A percentile compares a stretch with the other conserved stretches of the same genome.
Conservation (phyloP, 2,329 filamentous ascomycete species). For the Colletotrichum caudatum region DNA sequence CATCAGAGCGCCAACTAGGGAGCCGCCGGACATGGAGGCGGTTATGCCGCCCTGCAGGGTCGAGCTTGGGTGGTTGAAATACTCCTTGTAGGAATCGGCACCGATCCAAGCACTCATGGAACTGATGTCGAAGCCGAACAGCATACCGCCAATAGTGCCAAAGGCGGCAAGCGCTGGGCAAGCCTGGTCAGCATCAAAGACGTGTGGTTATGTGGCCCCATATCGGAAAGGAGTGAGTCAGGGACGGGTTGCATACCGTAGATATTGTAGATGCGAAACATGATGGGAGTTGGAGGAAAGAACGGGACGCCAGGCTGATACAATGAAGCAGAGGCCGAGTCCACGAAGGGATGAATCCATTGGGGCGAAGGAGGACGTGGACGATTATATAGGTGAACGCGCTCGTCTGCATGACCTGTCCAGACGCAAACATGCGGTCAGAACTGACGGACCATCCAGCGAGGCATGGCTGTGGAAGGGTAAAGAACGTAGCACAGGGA, state of each 20-base stretch:
- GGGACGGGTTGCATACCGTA: conserved; percentile 47
- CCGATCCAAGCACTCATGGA: conserved; percentile 70
- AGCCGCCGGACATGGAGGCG: conserved; percentile 64
- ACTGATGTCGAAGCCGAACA: conserved; percentile 68
- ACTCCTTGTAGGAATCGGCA: conserved; percentile 63
- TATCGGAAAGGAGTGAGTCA: not conserved
- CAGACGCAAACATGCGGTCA: not conserved
- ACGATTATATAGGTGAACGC: conserved; percentile 16
- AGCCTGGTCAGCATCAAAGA: not conserved
- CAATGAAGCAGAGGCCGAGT: not conserved
- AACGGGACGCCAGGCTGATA: not conserved
- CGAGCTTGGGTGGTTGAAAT: conserved; percentile 61
- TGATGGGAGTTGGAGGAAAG: conserved; percentile 38
- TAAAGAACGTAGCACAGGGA: not conserved
- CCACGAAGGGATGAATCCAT: not conserved
- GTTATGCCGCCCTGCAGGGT: conserved; percentile 65
- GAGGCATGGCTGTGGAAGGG: conserved; percentile 12
- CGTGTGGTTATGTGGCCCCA: not conserved
- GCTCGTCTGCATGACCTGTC: not conserved
- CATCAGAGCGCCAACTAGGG: conserved; percentile 61
- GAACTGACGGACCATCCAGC: conserved; percentile 24
- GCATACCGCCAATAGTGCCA: conserved; percentile 57
- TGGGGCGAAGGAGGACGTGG: not conserved
- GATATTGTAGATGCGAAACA: conserved; percentile 54
- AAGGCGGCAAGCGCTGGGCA: conserved; percentile 52